Evolutionary conservation across 257 asterid species (phyloP).

Genomic region (Asclepias syriaca): DNA sequence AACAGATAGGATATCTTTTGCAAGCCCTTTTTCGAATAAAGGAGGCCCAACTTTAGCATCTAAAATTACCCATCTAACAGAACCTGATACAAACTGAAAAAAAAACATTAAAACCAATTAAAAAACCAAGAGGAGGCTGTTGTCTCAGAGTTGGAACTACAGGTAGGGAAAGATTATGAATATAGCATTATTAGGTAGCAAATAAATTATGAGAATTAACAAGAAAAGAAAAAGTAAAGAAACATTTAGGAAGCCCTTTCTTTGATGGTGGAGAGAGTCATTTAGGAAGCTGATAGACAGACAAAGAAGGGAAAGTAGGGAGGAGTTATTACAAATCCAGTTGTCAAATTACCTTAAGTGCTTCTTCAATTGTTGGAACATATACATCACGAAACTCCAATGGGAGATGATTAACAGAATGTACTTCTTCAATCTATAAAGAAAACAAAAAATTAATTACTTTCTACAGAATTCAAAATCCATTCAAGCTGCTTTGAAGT

Average conservation of each 20-base stretch:
- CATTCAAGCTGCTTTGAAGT: neutral
- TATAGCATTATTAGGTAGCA: neutral
- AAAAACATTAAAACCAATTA: slow-evolving; percentile 19
- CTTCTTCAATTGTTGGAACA: slow-evolving; percentile 77
- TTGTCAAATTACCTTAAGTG: slow-evolving; percentile 49
- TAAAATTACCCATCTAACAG: slow-evolving; percentile 73
- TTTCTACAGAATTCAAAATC: neutral
- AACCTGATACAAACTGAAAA: slow-evolving; percentile 64
- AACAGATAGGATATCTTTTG: slow-evolving; percentile 61
- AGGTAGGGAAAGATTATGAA: neutral
- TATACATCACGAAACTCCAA: slow-evolving; percentile 46
- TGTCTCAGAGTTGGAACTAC: neutral
- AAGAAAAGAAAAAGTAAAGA: neutral
- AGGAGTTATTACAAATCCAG: neutral
- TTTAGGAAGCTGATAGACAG: neutral
- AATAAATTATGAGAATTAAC: neutral
- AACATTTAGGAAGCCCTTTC: neutral
- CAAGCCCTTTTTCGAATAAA: slow-evolving; percentile 65
- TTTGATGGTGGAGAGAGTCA: neutral
- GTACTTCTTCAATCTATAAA: slow-evolving; percentile 64
- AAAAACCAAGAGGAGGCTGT: neutral
- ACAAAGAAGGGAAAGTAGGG: neutral
- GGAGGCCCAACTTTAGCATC: slow-evolving; percentile 97
- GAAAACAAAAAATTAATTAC: slow-evolving; percentile 9
- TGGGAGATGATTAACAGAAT: slow-evolving; percentile 39